Conservation (phyloP, 1,284 basidiomycete genomes). For the Ustilago bromivora region DNA sequence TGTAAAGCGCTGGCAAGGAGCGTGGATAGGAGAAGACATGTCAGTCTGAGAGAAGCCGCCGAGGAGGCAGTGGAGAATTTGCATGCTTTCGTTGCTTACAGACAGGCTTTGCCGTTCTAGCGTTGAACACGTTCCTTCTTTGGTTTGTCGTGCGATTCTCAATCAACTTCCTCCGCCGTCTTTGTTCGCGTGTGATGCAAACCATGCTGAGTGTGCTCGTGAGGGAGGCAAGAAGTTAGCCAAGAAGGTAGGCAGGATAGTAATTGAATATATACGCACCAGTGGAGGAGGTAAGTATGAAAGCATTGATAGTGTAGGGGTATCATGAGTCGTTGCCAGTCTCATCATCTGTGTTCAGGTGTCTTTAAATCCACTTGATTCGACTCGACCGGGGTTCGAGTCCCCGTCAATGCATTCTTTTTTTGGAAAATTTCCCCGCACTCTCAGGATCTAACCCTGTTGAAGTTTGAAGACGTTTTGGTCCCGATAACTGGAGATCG, state of each 20-base stretch:
- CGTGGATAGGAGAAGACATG: constrained; percentile 72
- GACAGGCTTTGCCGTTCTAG: constrained; percentile 68
- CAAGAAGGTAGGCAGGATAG: too few species aligned
- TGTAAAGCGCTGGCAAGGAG: constrained; percentile 32
- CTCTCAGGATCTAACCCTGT: too few species aligned
- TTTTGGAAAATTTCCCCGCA: not conserved
- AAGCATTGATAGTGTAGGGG: constrained; percentile 49
- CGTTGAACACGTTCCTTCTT: not conserved
- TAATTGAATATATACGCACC: not conserved
- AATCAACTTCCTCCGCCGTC: too few species aligned
- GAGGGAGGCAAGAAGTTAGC: too few species aligned
- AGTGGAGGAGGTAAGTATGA: rapidly evolving
- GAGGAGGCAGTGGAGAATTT: constrained; percentile 80
- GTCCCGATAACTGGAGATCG: too few species aligned
- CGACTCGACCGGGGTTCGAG: constrained; percentile 60
- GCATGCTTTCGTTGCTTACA: constrained; percentile 87
- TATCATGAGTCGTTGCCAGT: constrained; percentile 53
- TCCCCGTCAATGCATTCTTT: constrained; percentile 56
- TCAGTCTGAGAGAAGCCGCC: constrained; percentile 70
- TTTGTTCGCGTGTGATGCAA: too few species aligned
- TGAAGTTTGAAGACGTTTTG: too few species aligned
- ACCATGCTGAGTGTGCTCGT: too few species aligned
- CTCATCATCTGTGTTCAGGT: not conserved
- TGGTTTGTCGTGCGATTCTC: not conserved
- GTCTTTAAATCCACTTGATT: constrained; percentile 21